Evolutionary conservation across 2,329 filamentous ascomycete genomes (phyloP).

Genomic region (Macroventuria anomochaeta): DNA sequence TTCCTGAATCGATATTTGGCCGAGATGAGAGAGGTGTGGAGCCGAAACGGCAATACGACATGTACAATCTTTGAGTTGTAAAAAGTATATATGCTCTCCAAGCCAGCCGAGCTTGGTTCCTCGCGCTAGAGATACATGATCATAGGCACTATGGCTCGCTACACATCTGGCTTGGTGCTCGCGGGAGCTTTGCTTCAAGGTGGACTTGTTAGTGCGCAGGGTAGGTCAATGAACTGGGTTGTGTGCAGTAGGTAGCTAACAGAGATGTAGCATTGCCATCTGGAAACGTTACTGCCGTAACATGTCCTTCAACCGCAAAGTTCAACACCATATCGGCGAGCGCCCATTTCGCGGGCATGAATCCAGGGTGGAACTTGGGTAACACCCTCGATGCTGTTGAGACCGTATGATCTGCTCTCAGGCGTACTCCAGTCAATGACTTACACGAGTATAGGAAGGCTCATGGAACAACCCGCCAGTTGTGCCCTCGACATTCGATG

Average conservation of each 20-base stretch:
- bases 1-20: constrained; percentile 3
- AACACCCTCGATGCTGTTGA: constrained; percentile 65
- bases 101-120: not conserved
- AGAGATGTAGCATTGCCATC: constrained; percentile 1
- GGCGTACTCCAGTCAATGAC: too few species aligned
- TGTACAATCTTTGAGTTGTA: not conserved
- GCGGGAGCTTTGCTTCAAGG: constrained; percentile 25
- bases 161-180: constrained; percentile 10
- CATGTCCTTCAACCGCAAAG: constrained; percentile 49
- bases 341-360: constrained; percentile 57
- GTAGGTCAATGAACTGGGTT: not conserved
- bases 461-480: constrained; percentile 66
- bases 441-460: constrained; percentile 52
- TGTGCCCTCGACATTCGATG: constrained; percentile 57
- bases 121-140: not conserved
- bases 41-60: not conserved
- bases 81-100: constrained; percentile 1
- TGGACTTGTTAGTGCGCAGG: constrained; percentile 22
- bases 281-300: constrained; percentile 28
- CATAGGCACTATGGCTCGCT: constrained; percentile 4
- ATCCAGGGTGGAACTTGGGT: constrained; percentile 66
- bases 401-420: not conserved
- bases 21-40: constrained; percentile 4
- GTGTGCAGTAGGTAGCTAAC: not conserved
- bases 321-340: constrained; percentile 57